Conservation (phyloP, 371 early-diverging fungal species). For the Synchytrium microbalum region DNA sequence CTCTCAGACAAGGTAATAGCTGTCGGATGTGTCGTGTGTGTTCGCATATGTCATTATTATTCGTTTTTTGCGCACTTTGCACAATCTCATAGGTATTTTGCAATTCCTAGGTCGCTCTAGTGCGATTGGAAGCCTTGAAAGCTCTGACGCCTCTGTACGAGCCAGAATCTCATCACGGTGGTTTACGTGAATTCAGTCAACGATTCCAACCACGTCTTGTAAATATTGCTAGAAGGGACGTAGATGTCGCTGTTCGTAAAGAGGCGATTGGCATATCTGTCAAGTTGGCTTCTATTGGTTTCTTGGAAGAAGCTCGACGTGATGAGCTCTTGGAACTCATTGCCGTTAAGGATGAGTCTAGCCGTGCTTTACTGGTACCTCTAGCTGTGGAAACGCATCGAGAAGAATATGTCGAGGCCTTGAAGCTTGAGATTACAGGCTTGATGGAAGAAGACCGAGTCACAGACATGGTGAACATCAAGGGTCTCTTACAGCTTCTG, state of each 20-base stretch:
- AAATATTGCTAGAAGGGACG: conserved; percentile 76
- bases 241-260: conserved; percentile 55
- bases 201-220: conserved; percentile 67
- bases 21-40: neutral
- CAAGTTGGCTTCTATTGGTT: conserved; percentile 10
- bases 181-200: conserved; percentile 60
- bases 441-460: conserved; percentile 35
- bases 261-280: conserved; percentile 51
- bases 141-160: conserved; percentile 47
- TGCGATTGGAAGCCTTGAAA: conserved; percentile 57
- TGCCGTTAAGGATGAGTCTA: conserved; percentile 20
- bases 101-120: conserved; percentile 33
- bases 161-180: conserved; percentile 31
- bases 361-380: conserved; percentile 14
- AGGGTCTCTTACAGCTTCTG: no score
- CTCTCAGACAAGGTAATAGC: conserved; percentile 70
- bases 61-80: conserved; percentile 1
- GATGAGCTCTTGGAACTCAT: conserved; percentile 24
- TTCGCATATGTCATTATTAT: conserved; percentile 3
- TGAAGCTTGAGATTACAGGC: conserved; percentile 36
- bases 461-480: conserved; percentile 25
- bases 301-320: conserved; percentile 33
- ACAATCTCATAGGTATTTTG: neutral
- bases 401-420: conserved; percentile 21
- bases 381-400: conserved; percentile 16